Evolutionary conservation across 768 basidiomycete genomes (phyloP).

Genomic region (Butyriboletus loyo): DNA sequence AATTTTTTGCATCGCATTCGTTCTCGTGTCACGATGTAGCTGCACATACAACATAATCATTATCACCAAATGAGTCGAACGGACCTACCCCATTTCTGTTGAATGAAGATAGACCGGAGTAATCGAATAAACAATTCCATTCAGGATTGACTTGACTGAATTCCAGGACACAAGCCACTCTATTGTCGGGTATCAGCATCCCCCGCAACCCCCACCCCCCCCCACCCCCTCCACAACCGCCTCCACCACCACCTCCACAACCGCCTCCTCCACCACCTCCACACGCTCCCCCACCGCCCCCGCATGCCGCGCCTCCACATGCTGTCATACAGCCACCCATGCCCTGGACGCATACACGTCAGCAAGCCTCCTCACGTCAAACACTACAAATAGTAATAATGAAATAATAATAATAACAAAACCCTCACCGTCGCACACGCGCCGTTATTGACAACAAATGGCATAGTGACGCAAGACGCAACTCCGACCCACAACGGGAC

Average conservation of each 20-base stretch:
- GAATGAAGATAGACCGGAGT: too few relatives aligned
- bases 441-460: background rate
- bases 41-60: background rate
- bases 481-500: background rate
- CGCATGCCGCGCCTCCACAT: background rate
- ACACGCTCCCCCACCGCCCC: background rate
- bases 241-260: background rate
- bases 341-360: background rate
- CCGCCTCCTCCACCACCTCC: background rate
- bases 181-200: background rate
- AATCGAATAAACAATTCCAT: background rate
- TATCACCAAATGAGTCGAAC: background rate
- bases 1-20: background rate
- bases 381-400: background rate
- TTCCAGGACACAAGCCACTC: background rate
- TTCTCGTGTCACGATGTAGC: background rate
- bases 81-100: background rate
- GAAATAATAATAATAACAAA: background rate
- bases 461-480: background rate
- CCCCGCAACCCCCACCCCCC: background rate
- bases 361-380: background rate
- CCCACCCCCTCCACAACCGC: background rate
- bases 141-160: background rate
- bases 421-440: slow-evolving; percentile 8
- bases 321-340: slow-evolving; percentile 1